A percentile compares a stretch with the other conserved stretches of the same genome.
These are phyloP conservation scores for Dujonia santamariae DNA, from an alignment of 1,139 yeast species.

Conservation along the genomic window DNA sequence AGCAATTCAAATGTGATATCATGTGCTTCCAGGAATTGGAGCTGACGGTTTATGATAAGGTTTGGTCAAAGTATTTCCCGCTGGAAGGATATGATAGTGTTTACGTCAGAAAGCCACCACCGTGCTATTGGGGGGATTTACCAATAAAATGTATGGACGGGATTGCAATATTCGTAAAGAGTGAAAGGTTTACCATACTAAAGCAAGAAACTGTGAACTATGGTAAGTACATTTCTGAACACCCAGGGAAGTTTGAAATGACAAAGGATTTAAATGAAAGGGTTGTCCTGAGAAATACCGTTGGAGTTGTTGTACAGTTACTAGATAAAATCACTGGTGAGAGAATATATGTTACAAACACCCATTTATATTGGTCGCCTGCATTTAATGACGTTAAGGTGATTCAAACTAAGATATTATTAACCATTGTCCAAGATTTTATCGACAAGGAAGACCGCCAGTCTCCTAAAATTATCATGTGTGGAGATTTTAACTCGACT, in stretches of 20 bases:
- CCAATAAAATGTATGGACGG: constrained; percentile 51
- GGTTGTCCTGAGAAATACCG: constrained; percentile 52
- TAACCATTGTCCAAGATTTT: constrained; percentile 24
- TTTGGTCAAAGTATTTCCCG: constrained; percentile 37
- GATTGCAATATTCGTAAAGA: constrained; percentile 50
- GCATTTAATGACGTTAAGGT: constrained; percentile 53
- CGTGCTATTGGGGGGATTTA: constrained; percentile 46
- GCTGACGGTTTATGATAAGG: constrained; percentile 36
- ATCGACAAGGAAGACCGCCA: constrained; percentile 16
- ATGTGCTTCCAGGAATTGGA: constrained; percentile 66
- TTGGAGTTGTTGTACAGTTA: constrained; percentile 46
- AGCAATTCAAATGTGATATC: constrained; percentile 45
- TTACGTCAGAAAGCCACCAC: constrained; percentile 48
- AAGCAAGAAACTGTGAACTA: constrained; percentile 40
- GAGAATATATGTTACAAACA: constrained; percentile 46
- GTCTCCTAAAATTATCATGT: constrained; percentile 23
- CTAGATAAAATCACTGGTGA: constrained; percentile 38
- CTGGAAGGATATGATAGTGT: constrained; percentile 36
- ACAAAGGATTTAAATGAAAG: constrained; percentile 34
- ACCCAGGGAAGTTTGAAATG: constrained; percentile 29
- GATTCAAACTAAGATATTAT: constrained; percentile 49
- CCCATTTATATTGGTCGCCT: constrained; percentile 59
- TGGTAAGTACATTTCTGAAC: constrained; percentile 30
- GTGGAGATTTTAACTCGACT: constrained; percentile 56
- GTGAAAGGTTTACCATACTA: constrained; percentile 35